Evolutionary conservation across 345 rosid species (phyloP).

Genomic region (Populus tremula): DNA sequence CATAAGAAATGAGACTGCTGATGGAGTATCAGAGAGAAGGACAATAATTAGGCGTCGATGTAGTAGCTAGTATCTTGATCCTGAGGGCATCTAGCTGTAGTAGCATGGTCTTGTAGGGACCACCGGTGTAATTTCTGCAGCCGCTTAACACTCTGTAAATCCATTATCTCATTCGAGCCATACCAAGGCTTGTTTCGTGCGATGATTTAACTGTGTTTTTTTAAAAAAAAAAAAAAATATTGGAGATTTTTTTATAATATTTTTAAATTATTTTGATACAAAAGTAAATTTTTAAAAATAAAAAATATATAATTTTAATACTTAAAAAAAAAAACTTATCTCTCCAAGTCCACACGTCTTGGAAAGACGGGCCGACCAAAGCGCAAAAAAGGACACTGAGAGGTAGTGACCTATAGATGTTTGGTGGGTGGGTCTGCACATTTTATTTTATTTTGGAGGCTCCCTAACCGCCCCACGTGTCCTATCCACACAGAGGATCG

Average conservation of each 20-base stretch:
- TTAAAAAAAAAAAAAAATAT: too few relatives aligned
- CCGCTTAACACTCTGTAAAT: not conserved
- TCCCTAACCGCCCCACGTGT: conserved; percentile 38
- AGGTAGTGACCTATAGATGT: not conserved
- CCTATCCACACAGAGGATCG: conserved; percentile 17
- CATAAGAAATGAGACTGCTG: not conserved
- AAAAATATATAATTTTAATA: too few relatives aligned
- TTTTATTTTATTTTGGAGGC: conserved; percentile 3
- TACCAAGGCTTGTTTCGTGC: too few relatives aligned
- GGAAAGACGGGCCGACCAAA: not conserved
- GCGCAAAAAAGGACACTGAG: not conserved
- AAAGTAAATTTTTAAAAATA: too few relatives aligned
- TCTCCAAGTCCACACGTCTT: not conserved
- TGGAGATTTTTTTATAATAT: too few relatives aligned
- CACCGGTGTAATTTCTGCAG: not conserved
- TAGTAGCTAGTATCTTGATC: not conserved
- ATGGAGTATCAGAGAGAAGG: not conserved
- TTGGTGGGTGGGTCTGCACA: not conserved
- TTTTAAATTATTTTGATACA: too few relatives aligned
- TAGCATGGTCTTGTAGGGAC: not conserved
- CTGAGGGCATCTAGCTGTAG: not conserved
- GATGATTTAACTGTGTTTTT: too few relatives aligned
- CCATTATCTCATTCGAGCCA: not conserved
- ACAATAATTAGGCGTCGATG: not conserved
- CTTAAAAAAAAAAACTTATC: not conserved